phyloP scores from a whole-genome alignment of 371 early-diverging fungal species.

The Mortierella sp. region DNA sequence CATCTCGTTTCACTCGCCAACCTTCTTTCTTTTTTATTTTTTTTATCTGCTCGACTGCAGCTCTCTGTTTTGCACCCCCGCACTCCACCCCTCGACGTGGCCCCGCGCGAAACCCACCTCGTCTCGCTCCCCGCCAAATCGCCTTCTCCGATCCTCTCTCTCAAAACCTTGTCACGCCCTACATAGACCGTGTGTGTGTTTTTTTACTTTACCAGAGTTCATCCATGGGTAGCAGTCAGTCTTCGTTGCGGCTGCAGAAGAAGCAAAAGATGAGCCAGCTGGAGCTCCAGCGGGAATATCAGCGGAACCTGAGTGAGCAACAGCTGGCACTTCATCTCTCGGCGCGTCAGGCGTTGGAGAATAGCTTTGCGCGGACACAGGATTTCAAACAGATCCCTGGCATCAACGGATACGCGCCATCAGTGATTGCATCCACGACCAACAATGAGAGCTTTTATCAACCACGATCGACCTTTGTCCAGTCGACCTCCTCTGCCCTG shows the following conservation, averaged over 20 bases:
- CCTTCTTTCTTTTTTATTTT: too few relatives aligned
- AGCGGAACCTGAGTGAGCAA: slow-evolving; percentile 42
- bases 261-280: slow-evolving; percentile 44
- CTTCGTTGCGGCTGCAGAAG: slow-evolving; percentile 38
- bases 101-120: too few relatives aligned
- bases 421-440: slow-evolving; percentile 44
- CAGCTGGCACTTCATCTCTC: slow-evolving; percentile 37
- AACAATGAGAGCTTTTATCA: slow-evolving; percentile 53
- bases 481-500: slow-evolving; percentile 16
- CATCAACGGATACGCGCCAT: slow-evolving; percentile 39
- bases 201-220: too few relatives aligned
- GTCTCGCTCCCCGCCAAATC: too few relatives aligned
- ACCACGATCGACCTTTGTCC: slow-evolving; percentile 24
- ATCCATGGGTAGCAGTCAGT: slow-evolving; percentile 45
- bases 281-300: slow-evolving; percentile 49
- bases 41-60: too few relatives aligned
- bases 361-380: slow-evolving; percentile 21
- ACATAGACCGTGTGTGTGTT: too few relatives aligned
- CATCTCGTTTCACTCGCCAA: too few relatives aligned
- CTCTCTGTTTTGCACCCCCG: too few relatives aligned
- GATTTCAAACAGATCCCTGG: slow-evolving; percentile 43
- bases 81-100: too few relatives aligned
- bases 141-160: too few relatives aligned
- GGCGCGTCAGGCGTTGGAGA: slow-evolving; percentile 42
- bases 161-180: too few relatives aligned